A percentile compares a stretch with the other conserved stretches of the same genome.
phyloP scores from a whole-genome alignment of 495 filamentous ascomycete species.

The Tuber calosporum region DNA sequence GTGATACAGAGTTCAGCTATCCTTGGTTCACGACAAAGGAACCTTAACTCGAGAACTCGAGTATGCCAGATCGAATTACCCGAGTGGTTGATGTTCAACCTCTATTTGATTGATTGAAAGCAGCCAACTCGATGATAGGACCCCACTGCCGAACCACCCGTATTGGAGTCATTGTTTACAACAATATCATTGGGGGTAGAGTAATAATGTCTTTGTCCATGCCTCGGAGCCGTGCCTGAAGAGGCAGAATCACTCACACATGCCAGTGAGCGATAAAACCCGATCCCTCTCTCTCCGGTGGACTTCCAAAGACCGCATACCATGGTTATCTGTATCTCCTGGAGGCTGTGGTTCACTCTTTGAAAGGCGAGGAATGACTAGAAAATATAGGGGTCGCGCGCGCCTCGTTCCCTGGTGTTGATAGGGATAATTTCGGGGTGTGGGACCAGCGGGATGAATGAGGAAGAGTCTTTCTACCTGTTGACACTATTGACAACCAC shows the following conservation, averaged over 20 bases:
- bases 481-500: too few relatives aligned
- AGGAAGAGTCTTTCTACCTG: too few relatives aligned
- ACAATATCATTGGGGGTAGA: background rate
- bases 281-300: too few relatives aligned
- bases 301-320: background rate
- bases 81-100: background rate
- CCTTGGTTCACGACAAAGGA: slow-evolving; percentile 5
- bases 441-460: too few relatives aligned
- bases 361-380: background rate
- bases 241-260: background rate
- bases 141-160: background rate
- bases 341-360: background rate
- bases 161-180: background rate
- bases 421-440: background rate
- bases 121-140: background rate
- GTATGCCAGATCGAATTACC: slow-evolving; percentile 4
- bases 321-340: background rate
- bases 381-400: background rate
- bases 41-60: background rate
- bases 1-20: background rate
- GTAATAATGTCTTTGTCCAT: background rate
- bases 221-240: background rate
- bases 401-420: background rate
- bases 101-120: background rate
- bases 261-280: background rate